Conservation (phyloP, 306 rosid species). For the Cucurbita moschata region DNA sequence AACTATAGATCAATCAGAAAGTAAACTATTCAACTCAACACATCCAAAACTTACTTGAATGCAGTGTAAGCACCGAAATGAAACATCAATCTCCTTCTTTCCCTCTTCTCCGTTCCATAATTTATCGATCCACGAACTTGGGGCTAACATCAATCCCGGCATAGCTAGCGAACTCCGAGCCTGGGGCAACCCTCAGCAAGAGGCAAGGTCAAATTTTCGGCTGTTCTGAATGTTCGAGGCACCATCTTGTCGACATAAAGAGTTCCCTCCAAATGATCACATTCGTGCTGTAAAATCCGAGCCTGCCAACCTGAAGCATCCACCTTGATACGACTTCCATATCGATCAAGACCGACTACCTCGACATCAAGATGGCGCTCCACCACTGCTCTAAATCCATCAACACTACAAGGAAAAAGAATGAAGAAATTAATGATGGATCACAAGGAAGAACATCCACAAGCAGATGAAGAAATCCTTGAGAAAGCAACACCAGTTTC, state of each 20-base stretch:
- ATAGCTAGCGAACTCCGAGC: constrained; percentile 30
- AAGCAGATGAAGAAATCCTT: not conserved
- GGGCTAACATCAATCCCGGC: not conserved
- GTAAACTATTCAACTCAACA: not conserved
- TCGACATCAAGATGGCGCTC: constrained; percentile 79
- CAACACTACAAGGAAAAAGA: constrained; percentile 42
- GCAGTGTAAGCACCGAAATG: not conserved
- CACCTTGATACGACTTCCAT: constrained; percentile 46
- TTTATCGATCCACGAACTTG: not conserved
- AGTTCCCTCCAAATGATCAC: constrained; percentile 85
- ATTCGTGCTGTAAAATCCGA: constrained; percentile 78
- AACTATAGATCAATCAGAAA: too few relatives aligned
- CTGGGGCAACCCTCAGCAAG: constrained; percentile 73
- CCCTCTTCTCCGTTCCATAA: not conserved
- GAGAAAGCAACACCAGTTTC: not conserved
- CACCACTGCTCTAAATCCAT: constrained; percentile 71
- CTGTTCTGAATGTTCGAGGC: constrained; percentile 64
- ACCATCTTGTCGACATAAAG: constrained; percentile 82
- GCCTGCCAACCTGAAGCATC: constrained; percentile 91
- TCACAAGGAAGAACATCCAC: not conserved
- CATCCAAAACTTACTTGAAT: not conserved
- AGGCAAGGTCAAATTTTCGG: constrained; percentile 58
- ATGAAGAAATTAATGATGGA: not conserved
- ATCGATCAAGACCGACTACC: constrained; percentile 68
- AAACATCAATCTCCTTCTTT: not conserved